phyloP scores from a whole-genome alignment of 2,329 filamentous ascomycete genomes.

The Beauveria sp. region DNA sequence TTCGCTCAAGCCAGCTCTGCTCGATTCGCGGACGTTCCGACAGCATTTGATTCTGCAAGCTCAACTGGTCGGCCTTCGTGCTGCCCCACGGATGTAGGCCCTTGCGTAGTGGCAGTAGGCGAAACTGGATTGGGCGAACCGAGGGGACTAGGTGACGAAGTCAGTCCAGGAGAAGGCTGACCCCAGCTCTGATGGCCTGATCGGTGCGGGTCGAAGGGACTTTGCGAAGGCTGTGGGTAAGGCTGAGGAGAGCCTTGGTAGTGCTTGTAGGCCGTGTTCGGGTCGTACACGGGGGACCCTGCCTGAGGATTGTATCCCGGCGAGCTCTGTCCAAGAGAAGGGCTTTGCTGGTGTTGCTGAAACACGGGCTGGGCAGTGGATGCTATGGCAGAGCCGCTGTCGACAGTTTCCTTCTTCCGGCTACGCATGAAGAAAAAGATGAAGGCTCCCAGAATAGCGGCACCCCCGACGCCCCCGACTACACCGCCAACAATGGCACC shows the following conservation, averaged over 20 bases:
- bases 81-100: not conserved
- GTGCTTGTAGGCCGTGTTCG: not conserved
- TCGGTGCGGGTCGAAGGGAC: not conserved
- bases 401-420: not conserved
- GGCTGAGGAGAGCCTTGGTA: not conserved
- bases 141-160: not conserved
- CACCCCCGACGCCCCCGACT: conserved; percentile 1
- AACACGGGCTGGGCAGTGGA: conserved; percentile 1
- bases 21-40: not conserved
- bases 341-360: not conserved
- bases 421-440: conserved; percentile 6
- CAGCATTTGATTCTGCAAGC: not conserved
- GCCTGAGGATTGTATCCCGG: not conserved
- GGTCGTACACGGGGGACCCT: not conserved
- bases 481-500: conserved; percentile 6
- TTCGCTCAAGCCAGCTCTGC: conserved; percentile 1
- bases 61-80: not conserved
- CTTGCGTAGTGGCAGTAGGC: too few relatives aligned
- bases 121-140: not conserved
- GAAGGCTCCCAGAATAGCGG: not conserved
- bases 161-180: not conserved
- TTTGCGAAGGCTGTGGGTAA: not conserved
- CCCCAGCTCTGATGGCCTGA: not conserved
- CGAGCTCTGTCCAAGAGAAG: not conserved
- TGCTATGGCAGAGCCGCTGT: not conserved